These are phyloP conservation scores for Ophiocordyceps camponoti-leonardi DNA, from an alignment of 2,329 filamentous ascomycete genomes.

Conservation along the genomic window DNA sequence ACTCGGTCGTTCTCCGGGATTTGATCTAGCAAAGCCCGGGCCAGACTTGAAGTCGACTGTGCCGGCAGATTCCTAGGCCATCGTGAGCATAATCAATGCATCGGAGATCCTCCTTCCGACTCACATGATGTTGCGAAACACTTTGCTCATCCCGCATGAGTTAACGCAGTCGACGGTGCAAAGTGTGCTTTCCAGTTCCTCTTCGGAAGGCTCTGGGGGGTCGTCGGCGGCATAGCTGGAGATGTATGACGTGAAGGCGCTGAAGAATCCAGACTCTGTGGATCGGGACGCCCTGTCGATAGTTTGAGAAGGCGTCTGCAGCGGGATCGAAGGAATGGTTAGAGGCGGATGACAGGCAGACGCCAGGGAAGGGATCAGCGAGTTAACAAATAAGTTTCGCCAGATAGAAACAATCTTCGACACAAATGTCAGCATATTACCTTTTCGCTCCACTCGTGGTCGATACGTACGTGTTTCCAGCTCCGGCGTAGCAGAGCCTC, in stretches of 20 bases:
- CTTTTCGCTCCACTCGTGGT: not conserved
- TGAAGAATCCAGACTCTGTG: conserved; percentile 73
- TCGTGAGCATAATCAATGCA: not conserved
- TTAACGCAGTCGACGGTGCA: conserved; percentile 90
- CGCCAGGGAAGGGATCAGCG: conserved; percentile 71
- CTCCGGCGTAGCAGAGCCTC: conserved; percentile 60
- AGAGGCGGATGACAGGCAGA: conserved; percentile 43
- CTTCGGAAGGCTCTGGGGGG: conserved; percentile 89
- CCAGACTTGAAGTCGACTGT: conserved; percentile 15
- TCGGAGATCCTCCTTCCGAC: conserved; percentile 10
- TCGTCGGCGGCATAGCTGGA: conserved; percentile 98
- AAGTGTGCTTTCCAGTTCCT: conserved; percentile 89
- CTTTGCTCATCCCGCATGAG: conserved; percentile 66
- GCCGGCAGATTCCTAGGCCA: conserved; percentile 19
- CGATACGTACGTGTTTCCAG: conserved; percentile 56
- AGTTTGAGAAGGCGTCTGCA: conserved; percentile 81
- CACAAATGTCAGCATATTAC: conserved; percentile 1
- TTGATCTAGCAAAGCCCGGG: conserved; percentile 60
- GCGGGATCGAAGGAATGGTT: conserved; percentile 63
- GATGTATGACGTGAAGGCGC: conserved; percentile 88
- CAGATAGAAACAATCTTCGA: conserved; percentile 74
- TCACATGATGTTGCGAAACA: conserved; percentile 71
- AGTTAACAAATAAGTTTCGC: conserved; percentile 92
- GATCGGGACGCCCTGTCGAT: conserved; percentile 72
- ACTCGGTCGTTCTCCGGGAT: conserved; percentile 70